These are phyloP conservation scores for Aspergillus phoenicis DNA, from an alignment of 2,329 filamentous ascomycete genomes.

Conservation along the genomic window DNA sequence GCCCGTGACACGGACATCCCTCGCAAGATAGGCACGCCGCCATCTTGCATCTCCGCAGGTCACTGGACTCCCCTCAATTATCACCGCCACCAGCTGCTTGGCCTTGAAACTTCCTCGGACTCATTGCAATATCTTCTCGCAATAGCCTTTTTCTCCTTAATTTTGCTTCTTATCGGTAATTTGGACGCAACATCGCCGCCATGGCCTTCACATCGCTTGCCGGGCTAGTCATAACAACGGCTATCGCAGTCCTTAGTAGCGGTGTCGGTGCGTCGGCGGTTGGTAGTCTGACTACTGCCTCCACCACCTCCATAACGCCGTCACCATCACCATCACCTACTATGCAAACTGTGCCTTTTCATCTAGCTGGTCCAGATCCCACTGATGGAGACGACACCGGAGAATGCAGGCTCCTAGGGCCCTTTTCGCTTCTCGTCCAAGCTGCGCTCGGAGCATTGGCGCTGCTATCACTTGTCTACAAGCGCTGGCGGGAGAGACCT, in stretches of 20 bases:
- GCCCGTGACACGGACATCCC: conserved; percentile 9
- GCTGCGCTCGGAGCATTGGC: conserved; percentile 81
- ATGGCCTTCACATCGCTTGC: conserved; percentile 13
- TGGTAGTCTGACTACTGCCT: conserved; percentile 17
- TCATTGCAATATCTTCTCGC: not conserved
- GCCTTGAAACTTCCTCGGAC: not conserved
- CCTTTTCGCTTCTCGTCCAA: conserved; percentile 90
- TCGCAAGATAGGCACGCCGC: conserved; percentile 12
- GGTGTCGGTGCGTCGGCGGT: conserved; percentile 18
- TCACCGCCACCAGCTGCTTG: not conserved
- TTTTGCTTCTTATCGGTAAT: not conserved
- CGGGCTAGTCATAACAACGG: conserved; percentile 6
- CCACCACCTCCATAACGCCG: conserved; percentile 20
- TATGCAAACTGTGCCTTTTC: conserved; percentile 24
- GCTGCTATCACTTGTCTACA: conserved; percentile 83
- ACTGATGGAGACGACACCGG: conserved; percentile 58
- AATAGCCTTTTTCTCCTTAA: not conserved
- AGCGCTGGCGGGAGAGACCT: conserved; percentile 87
- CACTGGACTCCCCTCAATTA: not conserved
- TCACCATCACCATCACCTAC: conserved; percentile 26
- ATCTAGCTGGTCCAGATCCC: conserved; percentile 23
- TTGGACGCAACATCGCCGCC: not conserved
- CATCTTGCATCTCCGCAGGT: conserved; percentile 8
- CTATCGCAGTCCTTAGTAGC: conserved; percentile 14
- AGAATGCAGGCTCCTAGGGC: conserved; percentile 83